Base-by-base conservation (phyloP, 1,284 basidiomycete genomes). In the Ceratobasidium sp. region DNA sequence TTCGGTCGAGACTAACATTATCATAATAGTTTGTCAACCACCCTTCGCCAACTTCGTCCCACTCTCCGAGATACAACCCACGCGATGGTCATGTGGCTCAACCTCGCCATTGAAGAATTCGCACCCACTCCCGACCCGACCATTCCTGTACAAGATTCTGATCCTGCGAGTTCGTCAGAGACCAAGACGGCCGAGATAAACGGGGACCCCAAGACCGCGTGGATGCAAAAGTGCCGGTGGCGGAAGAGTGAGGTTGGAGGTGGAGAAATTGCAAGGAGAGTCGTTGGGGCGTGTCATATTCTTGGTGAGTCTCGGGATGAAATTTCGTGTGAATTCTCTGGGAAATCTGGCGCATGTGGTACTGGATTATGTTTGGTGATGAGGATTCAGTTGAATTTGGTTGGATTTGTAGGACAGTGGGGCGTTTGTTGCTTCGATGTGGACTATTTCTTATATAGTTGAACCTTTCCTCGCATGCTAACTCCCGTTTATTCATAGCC, bases 211-310 rank as follows among this genome's bases (percentile, higher is more conserved):
- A 32, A 54, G 52, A 15, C 32, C 29, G 1, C 15, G 12, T 34
- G 47, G 6, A n/a, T 50, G 20, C 32, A 67, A 17, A 67, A 54
- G n/a, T 67, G 50, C 29, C 53, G 62, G 32, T 67, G 62, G 62
- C 53, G 31, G 34, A 4, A 49, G 15, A 54, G 31, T 42, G 62
- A 67, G 29, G 32, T 67, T 1, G 62, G 62, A 1, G 62, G 62
- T 17, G 62, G 62, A 13, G 62, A 67, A 20, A 31, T 38, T 54
- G 62, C 62, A 20, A 54, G 50, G 27, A 34, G 62, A 31, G 50
- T 45, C 5, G 49, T 67, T 22, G 35, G 62, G 10, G 62, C 62
- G 1, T 54, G 62, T 32, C 29, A 67, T 38, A 67, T 67, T 27
- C 49, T 67, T 22, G 62, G 62, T 67, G 27, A 22, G 62, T 54